Evolutionary conservation across 148 eudicot species (phyloP), one percentile per base, ranked within the genome.

Genomic region (Nyssa sinensis): DNA sequence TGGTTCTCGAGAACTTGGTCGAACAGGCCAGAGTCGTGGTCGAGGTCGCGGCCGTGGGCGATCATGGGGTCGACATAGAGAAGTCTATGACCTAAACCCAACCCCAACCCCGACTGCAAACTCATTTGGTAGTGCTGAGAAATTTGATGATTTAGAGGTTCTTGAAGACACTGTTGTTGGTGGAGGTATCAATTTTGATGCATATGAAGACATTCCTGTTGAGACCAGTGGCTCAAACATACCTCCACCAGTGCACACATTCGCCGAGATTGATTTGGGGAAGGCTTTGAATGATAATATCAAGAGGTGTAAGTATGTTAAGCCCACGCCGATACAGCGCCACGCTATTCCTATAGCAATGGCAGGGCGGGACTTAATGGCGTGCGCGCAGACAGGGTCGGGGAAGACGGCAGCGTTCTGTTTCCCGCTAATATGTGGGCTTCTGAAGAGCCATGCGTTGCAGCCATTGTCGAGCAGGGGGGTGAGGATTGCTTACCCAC

Each of bases 401-500:
- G 97, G 97, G 0, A 92, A 92, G 67, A 92, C 97, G 3, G 97
- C 97, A 21, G 94, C 94, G 24, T 92, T 92, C 66, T 92, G 97
- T 76, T 90, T 92, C 53, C 97, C 97, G 1, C 88, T 92, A 55
- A 90, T 92, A 23, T 71, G 85, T 61, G 86, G 91, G 62, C 80
- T 92, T 62, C 17, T 85, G 78, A 86, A 44, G 66, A 64, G 64
- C 2, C 21, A 29, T 39, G 25, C 12, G 3, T 19, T 30, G 55
- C 53, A 64, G 0, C 62, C 76, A 27, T 16, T 19, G 58, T 44
- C 37, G 75, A 39, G 71, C n/a, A 64, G 69, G 21, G 62, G 65
- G 41, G 10, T n/a, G n/a, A n/a, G 62, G 63, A 37, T 70, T 66
- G 89, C 84, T 62, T 82, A 30, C 53, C 97, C 95, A 7, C 64